These are phyloP conservation scores for Rutidosis leptorrhynchoides DNA, from an alignment of 129 eudicot genomes.

Conservation along the genomic window DNA sequence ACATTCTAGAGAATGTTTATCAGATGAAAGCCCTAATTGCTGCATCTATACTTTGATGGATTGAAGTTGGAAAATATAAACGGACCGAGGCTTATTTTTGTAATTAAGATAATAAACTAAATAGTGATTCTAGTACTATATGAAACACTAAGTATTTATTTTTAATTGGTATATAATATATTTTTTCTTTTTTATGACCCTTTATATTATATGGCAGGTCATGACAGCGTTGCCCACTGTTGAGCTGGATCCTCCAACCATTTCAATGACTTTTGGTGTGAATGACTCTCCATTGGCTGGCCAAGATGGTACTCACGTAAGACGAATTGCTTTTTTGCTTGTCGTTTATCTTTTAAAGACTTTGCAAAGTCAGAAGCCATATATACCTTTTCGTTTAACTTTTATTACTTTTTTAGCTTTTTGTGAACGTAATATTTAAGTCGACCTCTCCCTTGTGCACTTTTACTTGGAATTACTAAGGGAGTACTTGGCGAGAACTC, in stretches of 20 bases:
- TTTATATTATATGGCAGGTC: constrained; percentile 50
- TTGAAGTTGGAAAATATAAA: not conserved
- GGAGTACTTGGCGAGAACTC: too few relatives aligned
- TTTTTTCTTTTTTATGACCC: not conserved
- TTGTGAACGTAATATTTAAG: not conserved
- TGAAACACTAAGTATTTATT: not conserved
- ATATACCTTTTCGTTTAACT: too few relatives aligned
- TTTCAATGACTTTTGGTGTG: constrained; percentile 98
- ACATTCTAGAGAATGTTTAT: not conserved
- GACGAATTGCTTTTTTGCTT: constrained; percentile 19
- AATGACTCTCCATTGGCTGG: constrained; percentile 99
- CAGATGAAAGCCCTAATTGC: not conserved
- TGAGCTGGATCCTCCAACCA: constrained; percentile 96
- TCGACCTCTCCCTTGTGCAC: constrained; percentile 1
- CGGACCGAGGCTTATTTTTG: not conserved
- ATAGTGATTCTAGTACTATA: not conserved
- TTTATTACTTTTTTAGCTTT: not conserved
- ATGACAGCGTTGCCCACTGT: constrained; percentile 76
- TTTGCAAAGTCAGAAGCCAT: not conserved
- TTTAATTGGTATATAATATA: not conserved
- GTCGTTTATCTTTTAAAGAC: not conserved
- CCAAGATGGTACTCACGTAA: constrained; percentile 86
- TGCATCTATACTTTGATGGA: not conserved
- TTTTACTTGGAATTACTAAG: too few relatives aligned
- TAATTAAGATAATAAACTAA: not conserved